Percentiles rank a stretch among this genome's conserved stretches.
phyloP scores from a whole-genome alignment of 139 green algal species.

The Chlorella sp. region DNA sequence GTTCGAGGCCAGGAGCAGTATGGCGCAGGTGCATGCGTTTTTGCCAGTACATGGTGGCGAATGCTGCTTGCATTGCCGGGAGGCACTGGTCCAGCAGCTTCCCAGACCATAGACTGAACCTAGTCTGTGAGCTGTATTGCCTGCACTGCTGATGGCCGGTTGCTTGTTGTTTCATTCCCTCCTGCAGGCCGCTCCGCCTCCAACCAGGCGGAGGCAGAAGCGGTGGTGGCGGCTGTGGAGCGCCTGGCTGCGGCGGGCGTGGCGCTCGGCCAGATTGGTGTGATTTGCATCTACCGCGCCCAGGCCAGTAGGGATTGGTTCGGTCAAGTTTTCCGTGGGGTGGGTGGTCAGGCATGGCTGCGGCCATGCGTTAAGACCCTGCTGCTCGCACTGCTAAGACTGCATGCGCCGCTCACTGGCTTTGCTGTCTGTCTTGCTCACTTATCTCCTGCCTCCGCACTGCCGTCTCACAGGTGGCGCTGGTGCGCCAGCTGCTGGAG shows the following conservation, averaged over 20 bases:
- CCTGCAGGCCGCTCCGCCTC: slow-evolving; percentile 53
- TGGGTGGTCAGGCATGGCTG: no score
- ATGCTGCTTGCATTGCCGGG: no score
- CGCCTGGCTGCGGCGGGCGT: slow-evolving; percentile 47
- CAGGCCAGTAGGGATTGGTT: slow-evolving; percentile 67
- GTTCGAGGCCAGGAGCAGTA: slow-evolving; percentile 49
- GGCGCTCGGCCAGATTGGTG: slow-evolving; percentile 50
- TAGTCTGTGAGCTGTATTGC: no score
- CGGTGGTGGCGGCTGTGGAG: slow-evolving; percentile 53
- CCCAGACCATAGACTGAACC: no score
- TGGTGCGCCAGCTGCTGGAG: slow-evolving; percentile 30
- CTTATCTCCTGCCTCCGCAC: neutral
- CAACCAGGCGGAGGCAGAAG: slow-evolving; percentile 68
- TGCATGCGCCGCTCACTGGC: no score
- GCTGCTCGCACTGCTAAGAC: no score
- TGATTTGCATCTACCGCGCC: slow-evolving; percentile 88
- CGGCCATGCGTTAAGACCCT: no score
- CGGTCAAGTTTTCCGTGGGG: no score
- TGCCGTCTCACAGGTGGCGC: slow-evolving; percentile 7
- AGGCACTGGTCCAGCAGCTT: neutral
- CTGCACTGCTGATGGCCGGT: no score
- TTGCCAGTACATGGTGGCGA: no score
- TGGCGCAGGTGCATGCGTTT: slow-evolving; percentile 11
- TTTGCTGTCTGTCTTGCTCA: neutral
- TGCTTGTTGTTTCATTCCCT: no score